Evolutionary conservation across 768 basidiomycete species (phyloP), one percentile per base, ranked within the genome.

Genomic region (Psilocybe sp.): DNA sequence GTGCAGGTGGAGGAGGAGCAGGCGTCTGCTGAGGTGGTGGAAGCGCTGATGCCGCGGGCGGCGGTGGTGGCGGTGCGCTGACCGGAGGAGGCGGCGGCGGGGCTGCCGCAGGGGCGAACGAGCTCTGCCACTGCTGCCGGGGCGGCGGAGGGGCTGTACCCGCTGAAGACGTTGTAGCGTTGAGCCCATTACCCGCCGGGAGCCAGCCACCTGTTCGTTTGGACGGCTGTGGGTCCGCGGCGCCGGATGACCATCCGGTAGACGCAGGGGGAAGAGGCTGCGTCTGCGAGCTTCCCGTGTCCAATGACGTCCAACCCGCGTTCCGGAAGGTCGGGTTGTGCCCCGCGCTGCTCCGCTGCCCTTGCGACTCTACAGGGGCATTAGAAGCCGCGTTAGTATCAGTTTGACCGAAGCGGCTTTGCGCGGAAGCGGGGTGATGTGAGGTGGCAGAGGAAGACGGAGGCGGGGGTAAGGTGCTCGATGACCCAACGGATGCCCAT

Each of bases 281-380:
- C 20, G 61, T 33, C 32, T 65, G 64, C 19, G 66, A 66, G 50
- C 62, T 73, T 16, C 74, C 69, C 2, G 76, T 75, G 51, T 86
- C 87, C 19, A 89, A 70, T 33, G 80, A 79, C 8, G 85, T 81
- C 80, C 83, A 87, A 14, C 87, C 86, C 41, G 75, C 84, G 10
- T 78, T 71, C 40, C 82, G 74, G 64, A 52, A 44, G 40, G 55
- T 50, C 12, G 60, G 57, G 32, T 48, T 50, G 33, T 59, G 57
- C 20, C 49, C 40, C 23, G 42, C 13, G 20, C 18, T 46, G 19
- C 23, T 7, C 23, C 23, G 23, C 23, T 28, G 23, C 23, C 23
- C 23, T 7, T 4, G 23, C 7, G 23, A 7, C 7, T 28, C 23
- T 28, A 7, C 23, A 28, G 23, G 23, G 23, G 23, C 23, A 28